Conservation (phyloP, 805 yeast genomes). For the Kockiozyma suomiensis region DNA sequence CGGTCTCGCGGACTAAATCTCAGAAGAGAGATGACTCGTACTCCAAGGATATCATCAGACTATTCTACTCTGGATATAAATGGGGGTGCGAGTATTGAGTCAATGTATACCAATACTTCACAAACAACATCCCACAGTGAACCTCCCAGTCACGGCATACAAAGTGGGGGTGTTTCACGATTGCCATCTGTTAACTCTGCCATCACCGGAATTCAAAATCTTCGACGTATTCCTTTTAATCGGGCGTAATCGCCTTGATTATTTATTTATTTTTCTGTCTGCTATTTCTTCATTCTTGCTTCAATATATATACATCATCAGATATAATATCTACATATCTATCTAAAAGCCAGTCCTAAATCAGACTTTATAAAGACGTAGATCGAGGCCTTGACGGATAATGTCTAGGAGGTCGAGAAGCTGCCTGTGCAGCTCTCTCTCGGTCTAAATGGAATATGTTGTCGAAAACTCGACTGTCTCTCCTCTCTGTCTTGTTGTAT, state of each 20-base stretch:
- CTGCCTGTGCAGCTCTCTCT: background rate
- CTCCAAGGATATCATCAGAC: background rate
- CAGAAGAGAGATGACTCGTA: background rate
- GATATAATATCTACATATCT: background rate
- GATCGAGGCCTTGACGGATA: background rate
- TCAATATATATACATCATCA: background rate
- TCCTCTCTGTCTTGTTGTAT: conserved; percentile 6
- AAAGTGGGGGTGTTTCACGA: background rate
- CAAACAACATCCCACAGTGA: no score
- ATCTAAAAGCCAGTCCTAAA: no score
- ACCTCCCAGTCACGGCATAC: no score
- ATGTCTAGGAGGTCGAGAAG: no score
- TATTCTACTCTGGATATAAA: background rate
- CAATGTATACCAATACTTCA: no score
- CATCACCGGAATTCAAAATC: background rate
- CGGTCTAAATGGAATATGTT: background rate
- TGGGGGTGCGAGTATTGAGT: background rate
- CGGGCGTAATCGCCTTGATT: background rate
- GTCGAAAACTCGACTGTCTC: conserved; percentile 5
- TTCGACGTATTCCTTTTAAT: conserved; percentile 1
- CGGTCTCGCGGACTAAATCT: background rate
- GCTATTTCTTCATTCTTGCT: background rate
- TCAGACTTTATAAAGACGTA: background rate
- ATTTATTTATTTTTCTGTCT: background rate
- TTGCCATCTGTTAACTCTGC: background rate